These are phyloP conservation scores for Linanthus parryae DNA, from an alignment of 148 eudicot species.

Conservation along the genomic window DNA sequence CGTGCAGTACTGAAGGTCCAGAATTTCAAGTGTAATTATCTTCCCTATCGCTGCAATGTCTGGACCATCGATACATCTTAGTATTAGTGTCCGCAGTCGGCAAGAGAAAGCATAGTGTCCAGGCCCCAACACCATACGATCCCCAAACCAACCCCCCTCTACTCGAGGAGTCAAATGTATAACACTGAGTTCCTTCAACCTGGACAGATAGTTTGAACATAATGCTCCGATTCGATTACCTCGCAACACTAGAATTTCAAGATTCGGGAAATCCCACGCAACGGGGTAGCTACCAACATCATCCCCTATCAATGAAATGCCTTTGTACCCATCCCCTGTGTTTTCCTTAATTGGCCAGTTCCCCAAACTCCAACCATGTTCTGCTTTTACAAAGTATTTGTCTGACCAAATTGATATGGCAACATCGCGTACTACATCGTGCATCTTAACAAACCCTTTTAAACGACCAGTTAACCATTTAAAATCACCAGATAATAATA, in stretches of 20 bases:
- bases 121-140: too few relatives aligned
- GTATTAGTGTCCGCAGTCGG: too few relatives aligned
- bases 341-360: constrained; percentile 20
- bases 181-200: not conserved
- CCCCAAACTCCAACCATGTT: constrained; percentile 15
- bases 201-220: not conserved
- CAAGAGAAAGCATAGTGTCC: too few relatives aligned
- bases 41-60: too few relatives aligned
- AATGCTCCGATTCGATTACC: not conserved
- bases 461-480: not conserved
- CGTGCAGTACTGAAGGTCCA: too few relatives aligned
- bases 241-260: too few relatives aligned
- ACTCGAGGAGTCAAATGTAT: too few relatives aligned
- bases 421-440: constrained; percentile 41
- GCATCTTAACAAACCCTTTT: constrained; percentile 29
- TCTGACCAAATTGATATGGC: constrained; percentile 30
- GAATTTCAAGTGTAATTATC: too few relatives aligned
- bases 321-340: constrained; percentile 18
- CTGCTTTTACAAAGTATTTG: constrained; percentile 23
- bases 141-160: too few relatives aligned
- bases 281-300: constrained; percentile 11
- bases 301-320: constrained; percentile 29
- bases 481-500: constrained; percentile 14
- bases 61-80: too few relatives aligned
- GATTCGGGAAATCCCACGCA: constrained; percentile 15